Percentiles rank a stretch among this genome's conserved stretches.
Evolutionary conservation across 2,329 filamentous ascomycete genomes (phyloP).

Genomic region (Pseudogymnoascus destructans): DNA sequence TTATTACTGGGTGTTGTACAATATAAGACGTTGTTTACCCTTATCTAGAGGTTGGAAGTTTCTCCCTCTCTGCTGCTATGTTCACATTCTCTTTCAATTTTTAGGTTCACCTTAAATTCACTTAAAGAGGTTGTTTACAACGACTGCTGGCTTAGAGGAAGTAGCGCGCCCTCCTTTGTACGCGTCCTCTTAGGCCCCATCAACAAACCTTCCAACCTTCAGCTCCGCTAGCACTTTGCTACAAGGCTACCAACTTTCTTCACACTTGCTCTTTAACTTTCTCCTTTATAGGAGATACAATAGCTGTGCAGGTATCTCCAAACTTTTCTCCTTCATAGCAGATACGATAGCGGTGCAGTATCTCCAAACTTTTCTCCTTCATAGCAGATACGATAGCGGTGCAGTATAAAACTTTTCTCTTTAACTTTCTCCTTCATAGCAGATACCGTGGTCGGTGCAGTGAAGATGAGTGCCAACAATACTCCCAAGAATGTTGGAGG

Average conservation of each 20-base stretch:
- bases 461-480: neutral
- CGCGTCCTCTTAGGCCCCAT: neutral
- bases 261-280: neutral
- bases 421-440: neutral
- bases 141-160: neutral
- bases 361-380: neutral
- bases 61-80: neutral
- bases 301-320: neutral
- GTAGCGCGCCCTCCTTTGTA: neutral
- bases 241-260: neutral
- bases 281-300: neutral
- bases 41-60: neutral
- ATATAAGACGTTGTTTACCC: neutral
- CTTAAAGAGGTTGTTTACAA: neutral
- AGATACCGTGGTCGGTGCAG: neutral
- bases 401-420: neutral
- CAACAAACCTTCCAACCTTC: neutral
- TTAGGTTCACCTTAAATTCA: neutral
- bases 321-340: neutral
- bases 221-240: neutral
- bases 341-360: neutral
- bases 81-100: neutral
- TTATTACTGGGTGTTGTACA: neutral
- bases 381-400: neutral
- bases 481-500: neutral